These are phyloP conservation scores for Colletotrichum echinochloae DNA, from an alignment of 2,329 filamentous ascomycete genomes.

Conservation along the genomic window DNA sequence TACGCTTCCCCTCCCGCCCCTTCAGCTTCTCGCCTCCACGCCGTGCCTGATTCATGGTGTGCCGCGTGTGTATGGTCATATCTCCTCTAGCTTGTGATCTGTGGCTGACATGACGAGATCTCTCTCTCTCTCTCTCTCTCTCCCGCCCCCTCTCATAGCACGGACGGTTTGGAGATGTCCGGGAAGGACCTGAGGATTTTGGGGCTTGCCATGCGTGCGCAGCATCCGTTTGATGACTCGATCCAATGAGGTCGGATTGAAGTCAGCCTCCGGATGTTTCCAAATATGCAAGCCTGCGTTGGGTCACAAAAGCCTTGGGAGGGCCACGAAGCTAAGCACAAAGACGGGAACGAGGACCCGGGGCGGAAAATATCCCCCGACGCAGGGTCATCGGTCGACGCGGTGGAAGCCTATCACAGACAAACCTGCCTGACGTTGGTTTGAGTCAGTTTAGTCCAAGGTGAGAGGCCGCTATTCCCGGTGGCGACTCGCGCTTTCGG, in stretches of 20 bases:
- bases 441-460: neutral
- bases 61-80: neutral
- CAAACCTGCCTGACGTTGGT: neutral
- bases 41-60: neutral
- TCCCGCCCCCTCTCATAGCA: neutral
- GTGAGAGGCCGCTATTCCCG: neutral
- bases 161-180: constrained; percentile 41
- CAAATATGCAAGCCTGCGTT: constrained; percentile 2
- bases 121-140: neutral
- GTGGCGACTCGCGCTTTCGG: constrained; percentile 7
- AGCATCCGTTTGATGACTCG: neutral
- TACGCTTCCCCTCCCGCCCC: neutral
- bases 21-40: neutral
- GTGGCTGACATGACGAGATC: constrained; percentile 36
- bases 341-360: neutral
- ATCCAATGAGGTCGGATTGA: neutral
- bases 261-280: constrained; percentile 14
- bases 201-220: constrained; percentile 26
- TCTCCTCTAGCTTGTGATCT: constrained; percentile 22
- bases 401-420: neutral
- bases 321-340: neutral
- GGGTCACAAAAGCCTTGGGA: neutral
- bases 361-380: constrained; percentile 15
- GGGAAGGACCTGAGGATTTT: constrained; percentile 35
- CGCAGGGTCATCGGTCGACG: constrained; percentile 15